Base-by-base conservation (phyloP, 108 stramenopile species). In the Nannochloropsis oceanica region DNA sequence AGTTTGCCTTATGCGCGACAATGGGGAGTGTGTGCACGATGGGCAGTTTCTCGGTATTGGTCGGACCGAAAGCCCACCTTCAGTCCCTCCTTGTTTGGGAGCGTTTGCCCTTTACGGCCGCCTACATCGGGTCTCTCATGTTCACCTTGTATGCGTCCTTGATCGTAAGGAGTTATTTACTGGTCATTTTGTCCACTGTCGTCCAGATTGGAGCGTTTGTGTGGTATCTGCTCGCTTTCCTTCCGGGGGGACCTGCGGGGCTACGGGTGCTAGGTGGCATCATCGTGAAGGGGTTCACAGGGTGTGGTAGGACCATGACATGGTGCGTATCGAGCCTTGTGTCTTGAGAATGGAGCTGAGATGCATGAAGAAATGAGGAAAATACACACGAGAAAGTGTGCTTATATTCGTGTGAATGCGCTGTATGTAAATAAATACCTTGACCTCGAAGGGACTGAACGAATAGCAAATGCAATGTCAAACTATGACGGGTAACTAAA, bases 1-100 rank as follows among this genome's bases (percentile, higher is more conserved):
- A 98, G 84, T 98, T 98, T 88, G 96, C 96, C 27, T 83, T 98
- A 8, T 92, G 92, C 79, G 96, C 97, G 86, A 97, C 97, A 0
- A 94, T 94, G 84, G 96, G 96, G n/a, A 94, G 93, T 24, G 84
- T 98, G 34, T 94, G 90, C 44, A 96, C 96, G 84, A 96, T 96
- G 96, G 92, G 43, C n/a, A 82, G 85, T 44, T 89, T 90, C 82
- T 80, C 25, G 20, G 27, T 27, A 22, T 12, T 20, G 59, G 43
- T 83, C 59, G 86, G 89, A 8, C 84, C 84, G 11, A 11, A 25
- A 12, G 43, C 25, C 13, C 87, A 87, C 80, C 26, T 89, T 25
- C 44, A 26, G 18, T 81, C 84, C 26, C 27, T 89, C 79, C n/a
- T 27, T 42, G 42, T 24, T 5, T 11, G 42, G 44, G 80, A 87